Percentiles rank a stretch among this genome's conserved stretches.
phyloP scores from a whole-genome alignment of 1,284 basidiomycete genomes.

The Serendipita sp. region DNA sequence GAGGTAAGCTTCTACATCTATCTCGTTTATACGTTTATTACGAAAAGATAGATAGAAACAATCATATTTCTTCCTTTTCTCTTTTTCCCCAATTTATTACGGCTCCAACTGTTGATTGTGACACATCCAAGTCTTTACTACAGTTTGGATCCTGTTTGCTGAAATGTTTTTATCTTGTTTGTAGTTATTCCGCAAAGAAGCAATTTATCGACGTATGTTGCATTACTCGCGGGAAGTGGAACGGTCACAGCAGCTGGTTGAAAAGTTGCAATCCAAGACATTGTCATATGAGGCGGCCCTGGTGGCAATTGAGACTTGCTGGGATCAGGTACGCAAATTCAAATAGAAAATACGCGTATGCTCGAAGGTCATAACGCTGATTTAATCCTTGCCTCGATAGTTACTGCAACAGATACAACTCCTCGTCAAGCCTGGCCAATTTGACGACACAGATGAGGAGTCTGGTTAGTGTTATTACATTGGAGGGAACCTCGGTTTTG shows the following conservation, averaged over 20 bases:
- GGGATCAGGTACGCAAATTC: slow-evolving; percentile 58
- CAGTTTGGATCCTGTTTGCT: not conserved
- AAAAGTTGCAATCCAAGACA: slow-evolving; percentile 60
- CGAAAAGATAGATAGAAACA: slow-evolving; percentile 14
- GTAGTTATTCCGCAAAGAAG: slow-evolving; percentile 74
- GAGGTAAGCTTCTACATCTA: slow-evolving; percentile 37
- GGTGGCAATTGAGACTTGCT: slow-evolving; percentile 75
- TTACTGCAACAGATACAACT: slow-evolving; percentile 53
- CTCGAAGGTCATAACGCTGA: no score
- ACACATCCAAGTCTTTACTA: not conserved
- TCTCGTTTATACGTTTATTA: not conserved
- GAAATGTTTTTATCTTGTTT: slow-evolving; percentile 10
- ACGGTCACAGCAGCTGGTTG: slow-evolving; percentile 50
- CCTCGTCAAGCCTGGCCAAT: slow-evolving; percentile 40
- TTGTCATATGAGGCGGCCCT: slow-evolving; percentile 64
- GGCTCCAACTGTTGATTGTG: not conserved
- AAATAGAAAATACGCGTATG: not conserved
- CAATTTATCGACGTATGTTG: slow-evolving; percentile 82
- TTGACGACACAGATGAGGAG: not conserved
- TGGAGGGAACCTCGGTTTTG: not conserved
- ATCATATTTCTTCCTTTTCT: slow-evolving; percentile 1
- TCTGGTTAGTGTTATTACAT: not conserved
- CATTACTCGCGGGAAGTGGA: slow-evolving; percentile 76
- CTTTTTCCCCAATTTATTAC: not conserved
- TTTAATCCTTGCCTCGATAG: slow-evolving; percentile 25